phyloP scores from a whole-genome alignment of 768 basidiomycete genomes.

The Mycena sanguinolenta region DNA sequence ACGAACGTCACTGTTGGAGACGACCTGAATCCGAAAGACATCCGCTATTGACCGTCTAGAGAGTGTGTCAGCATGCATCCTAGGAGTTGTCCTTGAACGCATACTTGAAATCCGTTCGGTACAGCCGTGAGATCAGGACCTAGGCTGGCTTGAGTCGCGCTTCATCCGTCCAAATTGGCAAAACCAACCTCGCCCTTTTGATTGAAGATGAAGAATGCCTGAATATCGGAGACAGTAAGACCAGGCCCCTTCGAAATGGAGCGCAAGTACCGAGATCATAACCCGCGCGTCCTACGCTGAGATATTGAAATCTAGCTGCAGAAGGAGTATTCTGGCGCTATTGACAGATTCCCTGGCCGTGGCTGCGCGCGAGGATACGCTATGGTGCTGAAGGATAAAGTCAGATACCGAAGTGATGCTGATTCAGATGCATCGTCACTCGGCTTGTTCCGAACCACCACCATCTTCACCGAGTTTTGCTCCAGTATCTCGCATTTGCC shows the following conservation, averaged over 20 bases:
- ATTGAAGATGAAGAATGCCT: slow-evolving; percentile 99
- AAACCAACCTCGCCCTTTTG: slow-evolving; percentile 95
- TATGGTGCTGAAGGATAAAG: not conserved
- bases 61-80: slow-evolving; percentile 6
- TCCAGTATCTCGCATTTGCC: no score
- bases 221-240: not conserved
- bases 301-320: not conserved
- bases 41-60: slow-evolving; percentile 94
- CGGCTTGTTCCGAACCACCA: no score
- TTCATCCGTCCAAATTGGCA: slow-evolving; percentile 19
- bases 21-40: slow-evolving; percentile 98
- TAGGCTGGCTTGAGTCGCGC: slow-evolving; percentile 44
- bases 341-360: not conserved
- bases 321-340: not conserved
- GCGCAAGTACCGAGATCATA: slow-evolving; percentile 27
- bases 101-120: slow-evolving; percentile 97
- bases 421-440: no score
- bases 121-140: slow-evolving; percentile 97
- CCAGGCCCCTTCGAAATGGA: not conserved
- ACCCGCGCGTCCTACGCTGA: not conserved
- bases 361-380: not conserved
- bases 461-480: no score
- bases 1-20: slow-evolving; percentile 96
- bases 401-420: no score
- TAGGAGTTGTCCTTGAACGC: slow-evolving; percentile 37